Evolutionary conservation across 2,329 filamentous ascomycete species (phyloP), one percentile per base, ranked within the genome.

Genomic region (Verticillium zaregamsianum): DNA sequence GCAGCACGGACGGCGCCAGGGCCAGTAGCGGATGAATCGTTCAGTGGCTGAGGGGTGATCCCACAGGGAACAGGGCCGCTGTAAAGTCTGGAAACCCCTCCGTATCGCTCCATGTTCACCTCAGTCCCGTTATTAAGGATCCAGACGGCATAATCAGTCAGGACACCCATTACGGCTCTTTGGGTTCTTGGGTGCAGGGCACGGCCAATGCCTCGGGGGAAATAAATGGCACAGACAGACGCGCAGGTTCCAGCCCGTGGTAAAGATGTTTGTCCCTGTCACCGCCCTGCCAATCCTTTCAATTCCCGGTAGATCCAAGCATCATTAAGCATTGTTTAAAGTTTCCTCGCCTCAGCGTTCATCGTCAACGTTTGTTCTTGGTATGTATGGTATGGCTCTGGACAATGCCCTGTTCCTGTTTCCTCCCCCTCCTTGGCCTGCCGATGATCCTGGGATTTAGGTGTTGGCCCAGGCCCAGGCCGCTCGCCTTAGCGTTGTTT

Each of bases 1-100:
- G 49, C 60, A 61, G 63, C 63, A 64, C 62, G 62, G 62, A 64
- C 62, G 57, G 62, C 61, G 62, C 62, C 59, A 64, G 64, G 63
- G 55, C 61, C 62, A 58, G 63, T 52, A 52, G 45, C 45, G 45
- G 45, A 52, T 52, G 45, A 52, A 52, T 52, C 45, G 45, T 52
- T 52, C 45, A 52, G 45, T 52, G 45, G 45, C 45, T 52, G 45
- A 52, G 20, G 45, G 45, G 20, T 12, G 45, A 52, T 52, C 45
- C 45, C 20, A 52, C 45, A 52, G 45, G 45, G 45, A 52, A 52
- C 45, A 52, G 45, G 45, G 45, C 45, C 45, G 20, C 45, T 52
- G 45, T 52, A 23, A 23, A 25, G 28, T 52, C 45, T 52, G 45
- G 45, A 52, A 52, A 8, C 45, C 45, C 45, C 45, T 52, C 45